phyloP scores from a whole-genome alignment of 371 early-diverging fungal species.

The Mortierella sp. region DNA sequence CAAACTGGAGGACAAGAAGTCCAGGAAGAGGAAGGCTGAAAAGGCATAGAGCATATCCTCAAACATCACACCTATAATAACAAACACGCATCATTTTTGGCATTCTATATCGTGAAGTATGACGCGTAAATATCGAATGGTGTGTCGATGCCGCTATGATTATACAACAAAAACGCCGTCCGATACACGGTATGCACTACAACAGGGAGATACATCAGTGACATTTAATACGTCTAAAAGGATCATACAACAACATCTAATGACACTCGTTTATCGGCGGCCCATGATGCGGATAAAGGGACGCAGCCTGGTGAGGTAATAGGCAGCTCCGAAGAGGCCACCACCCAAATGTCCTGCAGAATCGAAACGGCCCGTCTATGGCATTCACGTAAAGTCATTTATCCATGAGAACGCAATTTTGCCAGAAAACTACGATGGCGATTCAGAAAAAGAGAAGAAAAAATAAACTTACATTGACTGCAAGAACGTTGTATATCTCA shows the following conservation, averaged over 20 bases:
- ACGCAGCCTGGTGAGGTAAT: constrained; percentile 62
- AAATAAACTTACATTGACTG: constrained; percentile 30
- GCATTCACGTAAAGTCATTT: background rate
- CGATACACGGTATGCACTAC: too few relatives aligned
- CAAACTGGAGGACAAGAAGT: constrained; percentile 56
- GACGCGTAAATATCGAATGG: too few relatives aligned
- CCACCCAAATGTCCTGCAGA: constrained; percentile 72
- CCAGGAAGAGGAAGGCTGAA: constrained; percentile 35
- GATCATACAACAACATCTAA: too few relatives aligned
- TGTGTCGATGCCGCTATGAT: too few relatives aligned
- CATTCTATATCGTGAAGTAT: too few relatives aligned
- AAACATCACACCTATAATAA: too few relatives aligned
- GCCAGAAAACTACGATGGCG: background rate
- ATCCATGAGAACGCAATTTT: background rate
- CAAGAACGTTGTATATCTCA: constrained; percentile 40
- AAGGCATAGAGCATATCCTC: too few relatives aligned
- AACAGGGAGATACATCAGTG: background rate
- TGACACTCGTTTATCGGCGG: constrained; percentile 2
- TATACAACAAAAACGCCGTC: too few relatives aligned
- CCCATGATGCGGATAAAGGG: constrained; percentile 47
- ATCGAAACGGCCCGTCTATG: constrained; percentile 60
- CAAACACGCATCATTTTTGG: too few relatives aligned
- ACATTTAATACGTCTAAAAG: too few relatives aligned
- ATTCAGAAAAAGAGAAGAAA: background rate
- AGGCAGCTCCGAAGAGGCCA: constrained; percentile 64